Conservation (phyloP, 768 basidiomycete genomes). For the Antrodiella citrinella region DNA sequence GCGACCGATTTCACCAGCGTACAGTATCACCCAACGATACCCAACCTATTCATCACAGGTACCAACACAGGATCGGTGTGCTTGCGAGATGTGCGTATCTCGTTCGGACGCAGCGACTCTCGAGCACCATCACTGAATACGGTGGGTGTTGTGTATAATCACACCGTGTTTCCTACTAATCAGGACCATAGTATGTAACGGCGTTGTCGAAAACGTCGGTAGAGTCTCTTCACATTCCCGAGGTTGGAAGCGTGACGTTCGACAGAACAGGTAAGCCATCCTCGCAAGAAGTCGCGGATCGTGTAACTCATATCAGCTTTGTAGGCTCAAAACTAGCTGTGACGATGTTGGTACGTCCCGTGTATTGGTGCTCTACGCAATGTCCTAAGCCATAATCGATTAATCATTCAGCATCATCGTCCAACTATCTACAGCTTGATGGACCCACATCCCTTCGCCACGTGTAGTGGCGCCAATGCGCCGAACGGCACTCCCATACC, state of each 20-base stretch:
- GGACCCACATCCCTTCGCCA: slow-evolving; percentile 63
- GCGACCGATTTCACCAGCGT: slow-evolving; percentile 53
- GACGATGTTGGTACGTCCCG: slow-evolving; percentile 50
- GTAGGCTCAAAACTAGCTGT: slow-evolving; percentile 58
- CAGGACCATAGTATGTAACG: slow-evolving; percentile 37
- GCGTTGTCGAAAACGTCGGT: slow-evolving; percentile 34
- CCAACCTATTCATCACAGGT: slow-evolving; percentile 61
- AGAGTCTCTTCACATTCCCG: slow-evolving; percentile 44
- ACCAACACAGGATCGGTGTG: slow-evolving; percentile 51
- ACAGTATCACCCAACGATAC: slow-evolving; percentile 59
- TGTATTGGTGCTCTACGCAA: slow-evolving; percentile 1
- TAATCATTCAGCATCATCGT: slow-evolving; percentile 60
- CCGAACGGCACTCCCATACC: slow-evolving; percentile 47
- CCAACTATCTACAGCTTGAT: slow-evolving; percentile 65
- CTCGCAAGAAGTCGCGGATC: slow-evolving; percentile 1
- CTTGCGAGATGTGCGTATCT: slow-evolving; percentile 44
- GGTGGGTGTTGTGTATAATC: slow-evolving; percentile 21
- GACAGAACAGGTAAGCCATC: slow-evolving; percentile 51
- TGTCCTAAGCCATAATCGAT: too few species aligned
- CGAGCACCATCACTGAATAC: slow-evolving; percentile 14
- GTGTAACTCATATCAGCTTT: not conserved
- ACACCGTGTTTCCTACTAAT: not conserved
- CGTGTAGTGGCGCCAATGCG: slow-evolving; percentile 49
- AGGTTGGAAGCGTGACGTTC: slow-evolving; percentile 60
- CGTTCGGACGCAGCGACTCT: not conserved